Conservation (phyloP, 2,329 filamentous ascomycete species). For the Penicillium digitatum region DNA sequence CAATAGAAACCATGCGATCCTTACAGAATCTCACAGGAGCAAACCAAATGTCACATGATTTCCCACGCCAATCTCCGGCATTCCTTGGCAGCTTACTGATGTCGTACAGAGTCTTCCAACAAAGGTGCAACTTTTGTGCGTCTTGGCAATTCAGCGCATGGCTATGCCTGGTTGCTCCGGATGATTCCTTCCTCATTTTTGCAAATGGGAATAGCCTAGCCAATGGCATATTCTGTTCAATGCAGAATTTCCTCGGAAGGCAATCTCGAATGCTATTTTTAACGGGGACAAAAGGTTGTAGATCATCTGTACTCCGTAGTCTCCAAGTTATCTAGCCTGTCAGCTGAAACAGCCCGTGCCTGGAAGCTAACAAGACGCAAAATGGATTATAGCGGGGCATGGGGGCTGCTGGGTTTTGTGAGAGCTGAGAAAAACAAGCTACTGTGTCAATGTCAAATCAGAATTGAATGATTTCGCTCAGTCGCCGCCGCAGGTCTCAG, state of each 20-base stretch:
- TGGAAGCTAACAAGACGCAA: not conserved
- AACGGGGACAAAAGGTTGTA: not conserved
- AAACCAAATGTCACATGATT: not conserved
- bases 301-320: not conserved
- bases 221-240: not conserved
- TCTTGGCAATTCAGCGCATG: not conserved
- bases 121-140: not conserved
- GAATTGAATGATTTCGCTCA: not conserved
- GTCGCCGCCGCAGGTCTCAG: constrained; percentile 1
- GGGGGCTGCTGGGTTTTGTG: not conserved
- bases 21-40: no score
- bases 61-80: not conserved
- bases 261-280: not conserved
- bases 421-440: constrained; percentile 4
- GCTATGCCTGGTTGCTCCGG: not conserved
- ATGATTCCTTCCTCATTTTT: not conserved
- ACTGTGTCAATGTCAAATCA: not conserved
- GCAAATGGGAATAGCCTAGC: not conserved
- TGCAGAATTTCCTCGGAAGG: not conserved
- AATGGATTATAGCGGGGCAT: constrained; percentile 1
- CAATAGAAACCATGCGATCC: no score
- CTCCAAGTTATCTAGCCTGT: not conserved
- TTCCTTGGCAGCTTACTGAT: not conserved
- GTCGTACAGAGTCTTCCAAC: not conserved
- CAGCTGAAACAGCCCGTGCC: not conserved